Percentiles rank a stretch among this genome's conserved stretches.
phyloP scores from a whole-genome alignment of 768 basidiomycete species.

The Pleurotus salmoneostramineus region DNA sequence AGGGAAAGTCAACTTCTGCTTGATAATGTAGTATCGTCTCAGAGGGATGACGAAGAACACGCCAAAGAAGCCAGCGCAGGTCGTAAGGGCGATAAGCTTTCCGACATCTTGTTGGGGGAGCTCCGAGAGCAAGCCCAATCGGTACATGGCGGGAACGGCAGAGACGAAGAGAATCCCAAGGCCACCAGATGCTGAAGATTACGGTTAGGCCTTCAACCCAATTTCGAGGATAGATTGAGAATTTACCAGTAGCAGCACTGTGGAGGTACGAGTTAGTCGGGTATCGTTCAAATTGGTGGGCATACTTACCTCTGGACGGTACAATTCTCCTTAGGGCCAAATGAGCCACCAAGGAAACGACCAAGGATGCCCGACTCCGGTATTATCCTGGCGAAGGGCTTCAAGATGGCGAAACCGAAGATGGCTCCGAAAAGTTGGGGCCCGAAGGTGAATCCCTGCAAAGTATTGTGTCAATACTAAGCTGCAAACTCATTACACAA shows the following conservation, averaged over 20 bases:
- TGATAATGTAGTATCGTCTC: constrained; percentile 57
- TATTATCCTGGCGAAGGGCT: constrained; percentile 45
- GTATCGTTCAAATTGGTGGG: background rate
- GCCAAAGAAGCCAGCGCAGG: constrained; percentile 54
- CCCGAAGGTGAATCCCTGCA: constrained; percentile 42
- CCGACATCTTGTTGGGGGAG: constrained; percentile 50
- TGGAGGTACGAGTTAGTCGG: constrained; percentile 13
- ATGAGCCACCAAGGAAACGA: constrained; percentile 46
- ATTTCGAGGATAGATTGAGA: background rate
- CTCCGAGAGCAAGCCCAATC: constrained; percentile 41
- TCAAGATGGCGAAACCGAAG: constrained; percentile 59
- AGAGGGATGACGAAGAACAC: constrained; percentile 66
- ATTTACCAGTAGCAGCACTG: constrained; percentile 46
- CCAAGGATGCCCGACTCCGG: constrained; percentile 43
- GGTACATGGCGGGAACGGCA: constrained; percentile 60
- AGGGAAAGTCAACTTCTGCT: constrained; percentile 61
- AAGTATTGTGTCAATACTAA: background rate
- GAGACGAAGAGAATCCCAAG: constrained; percentile 57
- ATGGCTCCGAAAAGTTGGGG: constrained; percentile 60
- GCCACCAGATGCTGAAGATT: constrained; percentile 43
- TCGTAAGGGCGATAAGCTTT: constrained; percentile 50
- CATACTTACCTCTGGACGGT: constrained; percentile 46
- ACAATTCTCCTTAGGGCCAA: constrained; percentile 67
- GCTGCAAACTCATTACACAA: background rate
- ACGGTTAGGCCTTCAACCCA: background rate